A percentile compares a stretch with the other conserved stretches of the same genome.
These are phyloP conservation scores for Ceratobasidium papillatum DNA, from an alignment of 1,284 basidiomycete species.

Conservation along the genomic window DNA sequence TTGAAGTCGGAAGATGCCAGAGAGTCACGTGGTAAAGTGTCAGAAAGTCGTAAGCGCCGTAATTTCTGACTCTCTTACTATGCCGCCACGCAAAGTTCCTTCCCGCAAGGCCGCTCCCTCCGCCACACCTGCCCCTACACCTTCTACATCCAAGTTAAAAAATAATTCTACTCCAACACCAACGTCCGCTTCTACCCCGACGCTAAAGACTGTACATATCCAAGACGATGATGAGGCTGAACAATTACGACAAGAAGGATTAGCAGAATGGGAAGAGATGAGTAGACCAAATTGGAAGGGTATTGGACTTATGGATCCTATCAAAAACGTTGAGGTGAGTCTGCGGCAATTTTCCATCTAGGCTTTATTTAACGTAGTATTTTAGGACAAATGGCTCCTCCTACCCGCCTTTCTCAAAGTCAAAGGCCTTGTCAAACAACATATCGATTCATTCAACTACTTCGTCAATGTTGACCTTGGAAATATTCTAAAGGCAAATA, in stretches of 20 bases:
- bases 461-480: conserved; percentile 98
- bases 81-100: conserved; percentile 40
- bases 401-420: conserved; percentile 95
- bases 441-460: conserved; percentile 99
- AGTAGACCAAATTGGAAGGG: conserved; percentile 71
- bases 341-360: background rate
- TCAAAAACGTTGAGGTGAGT: conserved; percentile 79
- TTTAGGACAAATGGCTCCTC: conserved; percentile 95
- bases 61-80: conserved; percentile 10
- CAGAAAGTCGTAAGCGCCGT: background rate
- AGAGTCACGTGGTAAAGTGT: background rate
- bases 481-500: conserved; percentile 94
- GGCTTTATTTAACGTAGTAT: background rate
- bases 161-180: background rate
- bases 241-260: conserved; percentile 52
- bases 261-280: conserved; percentile 67
- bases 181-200: background rate
- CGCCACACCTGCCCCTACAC: background rate
- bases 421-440: conserved; percentile 99
- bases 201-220: background rate
- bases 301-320: conserved; percentile 76
- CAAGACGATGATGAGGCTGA: conserved; percentile 22
- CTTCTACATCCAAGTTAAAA: conserved; percentile 4
- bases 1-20: background rate
- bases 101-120: conserved; percentile 32